Conservation (phyloP, 2,329 filamentous ascomycete genomes). For the Epichloe sp. region DNA sequence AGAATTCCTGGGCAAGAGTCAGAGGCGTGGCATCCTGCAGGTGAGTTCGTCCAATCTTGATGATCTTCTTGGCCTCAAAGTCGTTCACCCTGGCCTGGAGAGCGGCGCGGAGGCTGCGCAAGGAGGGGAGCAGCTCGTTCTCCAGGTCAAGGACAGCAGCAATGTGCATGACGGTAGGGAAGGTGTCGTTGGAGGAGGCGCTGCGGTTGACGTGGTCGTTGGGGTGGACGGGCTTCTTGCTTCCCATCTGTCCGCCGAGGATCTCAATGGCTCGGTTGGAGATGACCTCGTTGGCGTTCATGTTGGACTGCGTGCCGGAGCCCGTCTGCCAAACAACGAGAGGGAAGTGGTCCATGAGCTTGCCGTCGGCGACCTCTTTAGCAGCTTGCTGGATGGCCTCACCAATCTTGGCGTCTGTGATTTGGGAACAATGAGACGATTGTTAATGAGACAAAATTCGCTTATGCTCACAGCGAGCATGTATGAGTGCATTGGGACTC, state of each 20-base stretch:
- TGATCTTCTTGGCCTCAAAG: slow-evolving; percentile 76
- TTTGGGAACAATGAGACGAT: neutral
- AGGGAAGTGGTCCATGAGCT: slow-evolving; percentile 94
- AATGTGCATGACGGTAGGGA: slow-evolving; percentile 99
- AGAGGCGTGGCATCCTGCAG: slow-evolving; percentile 94
- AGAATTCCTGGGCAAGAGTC: slow-evolving; percentile 94
- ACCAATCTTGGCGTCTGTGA: slow-evolving; percentile 55
- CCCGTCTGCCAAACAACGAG: slow-evolving; percentile 99
- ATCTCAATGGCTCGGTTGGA: slow-evolving; percentile 99
- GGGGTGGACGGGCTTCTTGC: slow-evolving; percentile 97
- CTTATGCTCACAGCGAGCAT: neutral
- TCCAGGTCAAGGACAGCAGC: slow-evolving; percentile 91
- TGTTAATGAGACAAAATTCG: no score
- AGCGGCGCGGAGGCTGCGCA: slow-evolving; percentile 69
- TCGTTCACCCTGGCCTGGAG: slow-evolving; percentile 80
- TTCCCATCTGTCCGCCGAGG: slow-evolving; percentile 81
- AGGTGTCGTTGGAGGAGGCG: slow-evolving; percentile 96
- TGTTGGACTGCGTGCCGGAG: slow-evolving; percentile 97
- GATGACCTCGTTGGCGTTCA: slow-evolving; percentile 99
- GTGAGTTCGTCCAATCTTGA: slow-evolving; percentile 98
- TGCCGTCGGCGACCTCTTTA: slow-evolving; percentile 81
- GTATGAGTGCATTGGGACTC: neutral
- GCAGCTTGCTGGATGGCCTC: slow-evolving; percentile 92
- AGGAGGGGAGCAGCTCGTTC: slow-evolving; percentile 65
- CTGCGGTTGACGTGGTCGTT: slow-evolving; percentile 99